Evolutionary conservation across 2,329 filamentous ascomycete genomes (phyloP).

Genomic region (Ciborinia camelliae): DNA sequence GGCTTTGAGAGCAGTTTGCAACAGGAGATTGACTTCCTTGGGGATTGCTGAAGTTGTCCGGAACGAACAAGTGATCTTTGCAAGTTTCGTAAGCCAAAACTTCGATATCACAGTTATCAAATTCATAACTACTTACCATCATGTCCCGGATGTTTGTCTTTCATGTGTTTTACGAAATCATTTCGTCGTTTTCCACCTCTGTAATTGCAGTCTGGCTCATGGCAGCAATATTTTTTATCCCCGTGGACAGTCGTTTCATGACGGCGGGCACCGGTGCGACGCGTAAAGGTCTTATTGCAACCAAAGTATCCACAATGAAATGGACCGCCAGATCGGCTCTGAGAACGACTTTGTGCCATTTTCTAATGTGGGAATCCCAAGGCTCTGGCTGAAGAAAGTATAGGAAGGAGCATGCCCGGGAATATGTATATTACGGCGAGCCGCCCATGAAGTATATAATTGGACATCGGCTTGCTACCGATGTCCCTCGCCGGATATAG

Average conservation of each 20-base stretch:
- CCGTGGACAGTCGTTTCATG: conserved; percentile 16
- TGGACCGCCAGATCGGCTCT: neutral
- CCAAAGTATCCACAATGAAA: conserved; percentile 13
- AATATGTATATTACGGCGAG: conserved; percentile 4
- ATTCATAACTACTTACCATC: conserved; percentile 8
- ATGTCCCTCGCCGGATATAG: neutral
- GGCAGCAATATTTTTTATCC: conserved; percentile 15
- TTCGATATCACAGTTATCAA: neutral
- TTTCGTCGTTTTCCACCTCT: conserved; percentile 16
- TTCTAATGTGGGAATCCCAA: neutral
- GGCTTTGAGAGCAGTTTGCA: neutral
- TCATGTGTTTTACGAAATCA: conserved; percentile 16
- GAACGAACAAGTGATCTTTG: conserved; percentile 15
- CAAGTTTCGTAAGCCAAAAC: neutral
- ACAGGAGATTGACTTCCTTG: neutral
- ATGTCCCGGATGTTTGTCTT: conserved; percentile 16
- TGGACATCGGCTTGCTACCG: neutral
- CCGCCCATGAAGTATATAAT: neutral
- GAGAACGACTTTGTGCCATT: conserved; percentile 1
- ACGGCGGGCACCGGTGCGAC: conserved; percentile 15
- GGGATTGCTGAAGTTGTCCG: conserved; percentile 13
- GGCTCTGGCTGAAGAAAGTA: conserved; percentile 17
- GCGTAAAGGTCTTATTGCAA: conserved; percentile 18
- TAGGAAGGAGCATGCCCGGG: neutral
- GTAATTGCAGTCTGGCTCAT: conserved; percentile 18